Evolutionary conservation across 176 grass and related monocot genomes (phyloP), one percentile per base, ranked within the genome.

Genomic region (Oryza punctata): DNA sequence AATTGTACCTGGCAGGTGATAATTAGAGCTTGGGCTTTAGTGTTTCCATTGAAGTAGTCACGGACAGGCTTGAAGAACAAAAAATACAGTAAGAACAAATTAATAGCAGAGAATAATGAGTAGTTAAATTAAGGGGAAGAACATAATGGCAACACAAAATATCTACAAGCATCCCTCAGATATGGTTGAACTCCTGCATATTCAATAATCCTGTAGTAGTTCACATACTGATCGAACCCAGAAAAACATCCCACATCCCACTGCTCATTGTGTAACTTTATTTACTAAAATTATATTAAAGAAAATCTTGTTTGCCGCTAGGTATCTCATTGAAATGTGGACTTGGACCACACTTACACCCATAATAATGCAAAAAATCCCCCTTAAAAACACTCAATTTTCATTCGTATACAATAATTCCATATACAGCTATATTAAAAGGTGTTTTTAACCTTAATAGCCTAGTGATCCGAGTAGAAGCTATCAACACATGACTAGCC

Each of bases 371-470:
- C 44, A 46, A 13, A 46, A 46, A 46, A 3, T 46, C 11, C 12
- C 44, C 44, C 44, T 13, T 46, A 10, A 46, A 46, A 46, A 46
- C 59, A 61, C 8, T 61, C 5, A 30, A 59, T 6, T 57, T 57
- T 14, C 52, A n/a, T 75, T 59, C 9, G 5, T 38, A 59, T 11
- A 33, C 29, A 75, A 75, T 0, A 57, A 12, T 46, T 46, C 12
- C 44, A 46, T 12, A 35, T 59, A 57, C 7, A 75, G 27, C 72
- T 38, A 32, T 24, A 54, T 10, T 21, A 28, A 54, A 12, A 32
- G 47, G 7, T 74, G 72, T 75, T 75, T 54, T 54, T 59, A 75
- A 75, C 49, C 28, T n/a, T 19, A 75, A 75, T 75, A 75, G 50
- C 37, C 12, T 54, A 35, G 33, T 5, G 33, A 35, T 54, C 27